A percentile compares a stretch with the other conserved stretches of the same genome.
These are phyloP conservation scores for Paraconiothyrium brasiliense DNA, from an alignment of 2,329 filamentous ascomycete genomes.

Conservation along the genomic window DNA sequence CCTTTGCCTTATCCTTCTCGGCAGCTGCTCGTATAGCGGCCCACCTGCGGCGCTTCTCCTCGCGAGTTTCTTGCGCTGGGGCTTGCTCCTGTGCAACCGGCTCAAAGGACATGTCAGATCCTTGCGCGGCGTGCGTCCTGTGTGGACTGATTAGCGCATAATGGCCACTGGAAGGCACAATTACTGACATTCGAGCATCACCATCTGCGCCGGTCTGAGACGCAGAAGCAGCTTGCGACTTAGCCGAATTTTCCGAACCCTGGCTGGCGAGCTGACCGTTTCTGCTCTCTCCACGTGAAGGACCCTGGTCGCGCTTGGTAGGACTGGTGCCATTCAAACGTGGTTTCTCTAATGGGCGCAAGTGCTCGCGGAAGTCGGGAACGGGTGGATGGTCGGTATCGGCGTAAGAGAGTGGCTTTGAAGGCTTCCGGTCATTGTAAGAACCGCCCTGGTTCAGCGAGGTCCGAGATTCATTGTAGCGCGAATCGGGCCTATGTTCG, in stretches of 20 bases:
- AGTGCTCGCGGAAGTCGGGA: conserved; percentile 27
- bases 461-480: conserved; percentile 64
- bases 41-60: conserved; percentile 46
- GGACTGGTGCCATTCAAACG: conserved; percentile 17
- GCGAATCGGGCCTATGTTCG: conserved; percentile 70
- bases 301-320: conserved; percentile 10
- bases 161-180: background rate
- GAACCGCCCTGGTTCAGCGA: conserved; percentile 13
- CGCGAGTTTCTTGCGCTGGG: conserved; percentile 42
- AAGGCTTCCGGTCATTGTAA: conserved; percentile 26
- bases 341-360: conserved; percentile 21
- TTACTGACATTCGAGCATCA: conserved; percentile 33
- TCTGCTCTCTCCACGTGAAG: background rate
- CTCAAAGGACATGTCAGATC: conserved; percentile 29
- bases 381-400: conserved; percentile 55
- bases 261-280: background rate
- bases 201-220: conserved; percentile 18
- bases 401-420: conserved; percentile 41
- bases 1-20: conserved; percentile 64
- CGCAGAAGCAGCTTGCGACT: conserved; percentile 2
- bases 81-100: conserved; percentile 33
- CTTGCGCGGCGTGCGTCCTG: conserved; percentile 30
- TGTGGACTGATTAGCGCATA: conserved; percentile 18
- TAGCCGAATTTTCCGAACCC: background rate
- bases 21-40: conserved; percentile 44